These are phyloP conservation scores for Tolypocladium ovalisporum DNA, from an alignment of 2,329 filamentous ascomycete genomes.

Conservation along the genomic window DNA sequence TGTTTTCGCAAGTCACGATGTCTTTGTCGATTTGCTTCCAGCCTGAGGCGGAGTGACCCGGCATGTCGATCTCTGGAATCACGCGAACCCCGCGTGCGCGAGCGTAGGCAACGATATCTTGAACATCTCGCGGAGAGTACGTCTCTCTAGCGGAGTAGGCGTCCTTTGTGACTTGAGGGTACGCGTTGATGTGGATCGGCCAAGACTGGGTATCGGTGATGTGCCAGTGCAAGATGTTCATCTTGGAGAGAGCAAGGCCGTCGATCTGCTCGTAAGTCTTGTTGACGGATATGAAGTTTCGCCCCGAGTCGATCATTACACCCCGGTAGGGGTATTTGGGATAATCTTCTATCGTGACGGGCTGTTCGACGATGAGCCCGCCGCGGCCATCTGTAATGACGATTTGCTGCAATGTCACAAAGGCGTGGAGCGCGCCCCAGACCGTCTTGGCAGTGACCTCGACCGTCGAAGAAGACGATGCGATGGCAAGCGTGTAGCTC, in stretches of 20 bases:
- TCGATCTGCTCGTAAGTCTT: constrained; percentile 45
- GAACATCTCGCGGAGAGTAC: constrained; percentile 31
- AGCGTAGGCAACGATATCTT: constrained; percentile 35
- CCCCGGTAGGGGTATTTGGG: constrained; percentile 43
- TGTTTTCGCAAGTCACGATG: constrained; percentile 42
- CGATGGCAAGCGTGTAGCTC: constrained; percentile 39
- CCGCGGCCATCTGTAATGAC: constrained; percentile 34
- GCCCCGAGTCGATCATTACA: constrained; percentile 42
- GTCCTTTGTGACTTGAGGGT: constrained; percentile 41
- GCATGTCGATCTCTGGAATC: constrained; percentile 47
- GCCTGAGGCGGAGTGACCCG: constrained; percentile 41
- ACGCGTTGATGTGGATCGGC: constrained; percentile 36
- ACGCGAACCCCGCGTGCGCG: constrained; percentile 42
- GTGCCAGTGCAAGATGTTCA: constrained; percentile 49
- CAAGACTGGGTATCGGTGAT: constrained; percentile 44
- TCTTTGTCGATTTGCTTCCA: constrained; percentile 41
- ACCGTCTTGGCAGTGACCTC: constrained; percentile 36
- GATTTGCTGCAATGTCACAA: constrained; percentile 46
- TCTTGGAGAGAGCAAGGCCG: constrained; percentile 42
- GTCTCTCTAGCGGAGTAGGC: constrained; percentile 39
- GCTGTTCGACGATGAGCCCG: constrained; percentile 38
- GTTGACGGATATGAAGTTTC: constrained; percentile 38
- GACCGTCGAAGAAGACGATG: constrained; percentile 25
- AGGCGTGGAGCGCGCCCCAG: constrained; percentile 43
- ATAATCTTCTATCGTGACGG: constrained; percentile 36